Base-by-base conservation (phyloP, 148 eudicot species). In the Suaeda aralocaspica region DNA sequence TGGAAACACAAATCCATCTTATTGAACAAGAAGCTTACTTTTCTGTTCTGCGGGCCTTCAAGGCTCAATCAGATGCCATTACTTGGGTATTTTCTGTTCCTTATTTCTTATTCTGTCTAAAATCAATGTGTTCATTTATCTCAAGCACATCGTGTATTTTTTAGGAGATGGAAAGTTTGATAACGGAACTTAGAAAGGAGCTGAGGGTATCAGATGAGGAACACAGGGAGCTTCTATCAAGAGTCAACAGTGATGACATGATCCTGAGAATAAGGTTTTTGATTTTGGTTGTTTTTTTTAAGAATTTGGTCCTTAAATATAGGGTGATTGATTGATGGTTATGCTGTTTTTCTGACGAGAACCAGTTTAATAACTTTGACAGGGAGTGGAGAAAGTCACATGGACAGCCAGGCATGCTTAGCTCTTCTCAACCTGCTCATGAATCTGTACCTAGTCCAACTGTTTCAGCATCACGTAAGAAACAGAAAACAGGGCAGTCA, bases 321-420 rank as follows among this genome's bases (percentile, higher is more conserved):
- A 31, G 0, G 19, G 3, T 9, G 39, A 22, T 53, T 59, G 24
- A 64, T 63, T 65, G 63, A 24, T 60, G 30, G 24, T 75, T 62
- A 60, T 15, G 45, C 33, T 67, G 39, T 39, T 24, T 71, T 78
- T 77, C 39, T 81, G 70, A 71, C 44, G 31, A 55, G 24, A 48
- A 45, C 26, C 61, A 55, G 50, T 68, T 80, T 71, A 57, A 56
- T 78, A 42, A 69, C 68, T 26, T 44, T 68, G 58, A 46, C 61
- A 89, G 98, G 85, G 98, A 94, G 75, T 91, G 97, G 98, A 87
- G 98, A 76, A 86, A 87, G 75, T 57, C 90, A 13, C 87, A 85
- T 77, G 96, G 87, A 34, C 74, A 90, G 80, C 78, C 89, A 59
- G 84, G 84, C 59, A 78, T 88, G 77, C 82, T 64, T 74, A 74